Evolutionary conservation across 1,284 basidiomycete genomes (phyloP).

Genomic region (Sporisorium sorghi): DNA sequence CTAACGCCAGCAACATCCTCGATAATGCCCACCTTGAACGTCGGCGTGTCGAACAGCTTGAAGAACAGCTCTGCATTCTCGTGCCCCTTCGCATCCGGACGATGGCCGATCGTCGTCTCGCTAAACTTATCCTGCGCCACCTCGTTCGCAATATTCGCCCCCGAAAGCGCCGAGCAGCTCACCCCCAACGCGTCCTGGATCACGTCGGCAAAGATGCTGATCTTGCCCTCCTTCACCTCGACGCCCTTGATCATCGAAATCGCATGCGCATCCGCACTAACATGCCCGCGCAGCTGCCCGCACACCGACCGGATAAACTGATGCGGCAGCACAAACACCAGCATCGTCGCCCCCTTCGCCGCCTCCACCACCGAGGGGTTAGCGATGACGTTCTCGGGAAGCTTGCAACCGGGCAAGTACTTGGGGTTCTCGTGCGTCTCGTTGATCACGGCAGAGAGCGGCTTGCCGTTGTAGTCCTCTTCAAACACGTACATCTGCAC

Average conservation of each 20-base stretch:
- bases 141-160: conserved; percentile 75
- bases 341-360: conserved; percentile 73
- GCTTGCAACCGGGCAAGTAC: conserved; percentile 72
- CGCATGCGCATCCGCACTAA: conserved; percentile 64
- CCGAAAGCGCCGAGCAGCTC: conserved; percentile 73
- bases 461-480: conserved; percentile 71
- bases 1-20: conserved; percentile 74
- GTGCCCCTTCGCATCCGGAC: conserved; percentile 62
- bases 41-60: conserved; percentile 72
- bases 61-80: conserved; percentile 59
- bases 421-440: conserved; percentile 74
- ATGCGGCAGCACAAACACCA: conserved; percentile 75
- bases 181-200: conserved; percentile 73
- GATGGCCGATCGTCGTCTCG: conserved; percentile 75
- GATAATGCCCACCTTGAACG: conserved; percentile 73
- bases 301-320: conserved; percentile 70
- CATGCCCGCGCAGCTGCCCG: conserved; percentile 62
- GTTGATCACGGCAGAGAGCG: conserved; percentile 74
- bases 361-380: conserved; percentile 72
- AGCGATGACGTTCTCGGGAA: conserved; percentile 74
- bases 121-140: conserved; percentile 72
- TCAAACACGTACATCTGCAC: conserved; percentile 67
- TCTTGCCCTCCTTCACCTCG: conserved; percentile 71
- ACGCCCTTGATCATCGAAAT: conserved; percentile 70
- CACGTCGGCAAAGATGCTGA: conserved; percentile 74